Percentiles rank a stretch among this genome's conserved stretches.
phyloP scores from a whole-genome alignment of 805 yeast genomes.

The Wickerhamiella musiphila region DNA sequence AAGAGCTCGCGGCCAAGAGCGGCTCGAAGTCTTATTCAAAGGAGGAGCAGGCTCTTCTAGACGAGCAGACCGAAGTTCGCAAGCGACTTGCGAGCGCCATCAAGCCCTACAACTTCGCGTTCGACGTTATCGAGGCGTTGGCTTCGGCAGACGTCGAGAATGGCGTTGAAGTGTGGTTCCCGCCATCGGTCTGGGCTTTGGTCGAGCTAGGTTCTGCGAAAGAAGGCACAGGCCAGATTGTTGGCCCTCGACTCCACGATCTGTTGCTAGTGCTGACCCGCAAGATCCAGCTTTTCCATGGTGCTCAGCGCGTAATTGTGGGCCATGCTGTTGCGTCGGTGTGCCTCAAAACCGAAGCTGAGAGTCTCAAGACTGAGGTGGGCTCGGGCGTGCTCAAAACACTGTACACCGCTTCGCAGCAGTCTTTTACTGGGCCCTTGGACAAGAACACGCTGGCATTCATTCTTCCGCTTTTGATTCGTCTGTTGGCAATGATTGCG shows the following conservation, averaged over 20 bases:
- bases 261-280: too few relatives aligned
- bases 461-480: constrained; percentile 53
- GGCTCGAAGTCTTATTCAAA: constrained; percentile 37
- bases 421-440: constrained; percentile 55
- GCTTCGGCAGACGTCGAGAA: constrained; percentile 38
- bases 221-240: constrained; percentile 33
- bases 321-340: background rate
- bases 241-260: constrained; percentile 34
- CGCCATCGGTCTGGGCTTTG: constrained; percentile 37
- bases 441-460: constrained; percentile 55
- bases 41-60: constrained; percentile 59
- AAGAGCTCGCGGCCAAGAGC: constrained; percentile 48
- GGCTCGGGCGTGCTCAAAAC: constrained; percentile 30
- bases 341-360: too few relatives aligned
- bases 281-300: too few relatives aligned
- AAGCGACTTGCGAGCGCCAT: constrained; percentile 25
- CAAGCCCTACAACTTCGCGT: constrained; percentile 29
- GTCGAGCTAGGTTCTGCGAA: constrained; percentile 26
- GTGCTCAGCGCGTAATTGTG: constrained; percentile 22
- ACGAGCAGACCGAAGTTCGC: constrained; percentile 44
- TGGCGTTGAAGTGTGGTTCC: constrained; percentile 55
- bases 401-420: constrained; percentile 56
- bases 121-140: constrained; percentile 38
- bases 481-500: constrained; percentile 29
- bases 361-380: background rate